phyloP scores from a whole-genome alignment of 2,329 filamentous ascomycete genomes.

The Xylariomycetidae sp. region DNA sequence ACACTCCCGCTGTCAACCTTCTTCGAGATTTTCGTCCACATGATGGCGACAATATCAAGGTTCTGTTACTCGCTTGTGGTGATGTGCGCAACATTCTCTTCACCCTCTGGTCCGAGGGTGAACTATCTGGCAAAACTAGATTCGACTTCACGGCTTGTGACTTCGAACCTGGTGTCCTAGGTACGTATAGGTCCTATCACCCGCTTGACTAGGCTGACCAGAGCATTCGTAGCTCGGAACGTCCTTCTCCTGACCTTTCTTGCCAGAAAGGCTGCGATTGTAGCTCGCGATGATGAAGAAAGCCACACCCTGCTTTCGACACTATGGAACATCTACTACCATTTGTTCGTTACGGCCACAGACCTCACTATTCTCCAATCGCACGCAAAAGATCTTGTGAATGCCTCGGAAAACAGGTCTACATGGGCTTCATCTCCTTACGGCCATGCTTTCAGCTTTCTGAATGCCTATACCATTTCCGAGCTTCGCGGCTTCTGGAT shows the following conservation, averaged over 20 bases:
- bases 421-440: too few species aligned
- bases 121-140: conserved; percentile 19
- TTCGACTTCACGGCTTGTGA: conserved; percentile 57
- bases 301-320: conserved; percentile 14
- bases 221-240: conserved; percentile 59
- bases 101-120: conserved; percentile 39
- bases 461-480: too few species aligned
- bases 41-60: conserved; percentile 7
- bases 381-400: conserved; percentile 40
- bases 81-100: conserved; percentile 54
- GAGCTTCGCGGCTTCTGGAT: too few species aligned
- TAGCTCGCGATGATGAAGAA: conserved; percentile 33
- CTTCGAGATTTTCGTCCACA: conserved; percentile 9
- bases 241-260: conserved; percentile 47
- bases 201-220: too few species aligned
- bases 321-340: conserved; percentile 56
- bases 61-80: conserved; percentile 52
- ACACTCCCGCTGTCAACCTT: conserved; percentile 12
- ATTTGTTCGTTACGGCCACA: too few species aligned
- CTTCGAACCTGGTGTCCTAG: conserved; percentile 42
- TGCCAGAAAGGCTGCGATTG: too few species aligned
- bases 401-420: conserved; percentile 31
- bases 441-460: too few species aligned
- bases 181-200: too few species aligned
- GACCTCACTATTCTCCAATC: conserved; percentile 29